Conservation (phyloP, 371 early-diverging fungal species). For the Mucor circinelloides region DNA sequence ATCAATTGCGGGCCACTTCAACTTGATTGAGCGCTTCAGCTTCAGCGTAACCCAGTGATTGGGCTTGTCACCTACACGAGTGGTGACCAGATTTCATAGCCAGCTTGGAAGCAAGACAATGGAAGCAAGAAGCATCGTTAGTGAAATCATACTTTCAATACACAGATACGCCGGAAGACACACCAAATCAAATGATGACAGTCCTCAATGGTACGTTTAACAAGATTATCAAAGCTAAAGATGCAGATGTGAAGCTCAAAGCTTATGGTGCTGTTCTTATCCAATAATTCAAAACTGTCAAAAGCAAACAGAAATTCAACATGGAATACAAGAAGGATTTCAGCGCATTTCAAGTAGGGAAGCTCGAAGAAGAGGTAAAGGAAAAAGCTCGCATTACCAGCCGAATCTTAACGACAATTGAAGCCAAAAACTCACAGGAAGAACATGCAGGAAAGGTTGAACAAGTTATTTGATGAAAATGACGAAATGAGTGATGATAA, state of each 20-base stretch:
- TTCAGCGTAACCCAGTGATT: too few species aligned
- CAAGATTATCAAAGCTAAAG: conserved; percentile 10
- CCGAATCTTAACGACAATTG: neutral
- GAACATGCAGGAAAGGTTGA: neutral
- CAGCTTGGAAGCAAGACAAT: too few species aligned
- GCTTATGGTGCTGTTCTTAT: conserved; percentile 2
- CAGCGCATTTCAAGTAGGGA: neutral
- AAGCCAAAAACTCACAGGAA: neutral
- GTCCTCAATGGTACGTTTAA: neutral
- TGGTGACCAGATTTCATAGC: too few species aligned
- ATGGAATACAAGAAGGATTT: neutral
- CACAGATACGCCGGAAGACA: too few species aligned
- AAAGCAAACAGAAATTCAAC: neutral
- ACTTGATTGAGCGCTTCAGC: too few species aligned
- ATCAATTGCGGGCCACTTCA: too few species aligned
- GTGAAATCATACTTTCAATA: too few species aligned
- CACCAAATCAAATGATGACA: too few species aligned
- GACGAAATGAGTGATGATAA: neutral
- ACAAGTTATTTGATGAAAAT: neutral
- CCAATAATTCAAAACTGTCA: neutral
- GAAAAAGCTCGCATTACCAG: neutral
- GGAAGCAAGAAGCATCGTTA: too few species aligned
- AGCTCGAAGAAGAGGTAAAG: neutral
- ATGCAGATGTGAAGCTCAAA: conserved; percentile 19
- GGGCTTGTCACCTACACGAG: too few species aligned